Percentiles rank a stretch among this genome's conserved stretches.
Conservation (phyloP, 2,329 filamentous ascomycete species). For the Emericellopsis cladophorae region DNA sequence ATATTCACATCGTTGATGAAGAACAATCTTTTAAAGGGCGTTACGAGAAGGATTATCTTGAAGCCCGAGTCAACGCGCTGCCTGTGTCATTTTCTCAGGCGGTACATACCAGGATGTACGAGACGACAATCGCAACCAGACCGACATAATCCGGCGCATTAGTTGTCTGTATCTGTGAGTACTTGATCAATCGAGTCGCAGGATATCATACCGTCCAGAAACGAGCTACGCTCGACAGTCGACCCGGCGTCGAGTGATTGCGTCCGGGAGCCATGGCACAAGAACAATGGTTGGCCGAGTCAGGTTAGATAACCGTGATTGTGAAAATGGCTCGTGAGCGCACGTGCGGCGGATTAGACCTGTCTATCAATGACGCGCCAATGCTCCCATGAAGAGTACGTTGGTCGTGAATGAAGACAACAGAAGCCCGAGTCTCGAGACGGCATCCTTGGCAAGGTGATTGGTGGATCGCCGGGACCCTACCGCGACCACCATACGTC, state of each 20-base stretch:
- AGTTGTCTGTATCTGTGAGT: slow-evolving; percentile 44
- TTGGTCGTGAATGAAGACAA: no score
- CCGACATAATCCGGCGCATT: slow-evolving; percentile 86
- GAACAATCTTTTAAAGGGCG: slow-evolving; percentile 93
- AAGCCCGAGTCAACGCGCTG: neutral
- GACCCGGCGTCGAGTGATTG: neutral
- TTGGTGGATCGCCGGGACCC: no score
- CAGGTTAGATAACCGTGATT: no score
- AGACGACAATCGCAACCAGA: slow-evolving; percentile 54
- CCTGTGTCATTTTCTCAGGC: neutral
- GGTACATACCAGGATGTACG: slow-evolving; percentile 46
- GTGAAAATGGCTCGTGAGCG: no score
- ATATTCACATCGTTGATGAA: slow-evolving; percentile 74
- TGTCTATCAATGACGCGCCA: no score
- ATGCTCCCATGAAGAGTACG: no score
- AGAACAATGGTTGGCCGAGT: no score
- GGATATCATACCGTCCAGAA: slow-evolving; percentile 32
- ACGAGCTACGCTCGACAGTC: slow-evolving; percentile 10
- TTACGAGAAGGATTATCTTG: slow-evolving; percentile 30
- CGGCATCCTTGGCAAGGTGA: no score
- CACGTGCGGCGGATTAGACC: no score
- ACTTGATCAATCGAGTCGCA: neutral
- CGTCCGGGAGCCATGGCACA: neutral
- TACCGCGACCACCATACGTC: no score
- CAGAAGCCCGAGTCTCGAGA: no score